A percentile compares a stretch with the other conserved stretches of the same genome.
Evolutionary conservation across 2,329 filamentous ascomycete species (phyloP).

Genomic region (Neofusicoccum sp.): DNA sequence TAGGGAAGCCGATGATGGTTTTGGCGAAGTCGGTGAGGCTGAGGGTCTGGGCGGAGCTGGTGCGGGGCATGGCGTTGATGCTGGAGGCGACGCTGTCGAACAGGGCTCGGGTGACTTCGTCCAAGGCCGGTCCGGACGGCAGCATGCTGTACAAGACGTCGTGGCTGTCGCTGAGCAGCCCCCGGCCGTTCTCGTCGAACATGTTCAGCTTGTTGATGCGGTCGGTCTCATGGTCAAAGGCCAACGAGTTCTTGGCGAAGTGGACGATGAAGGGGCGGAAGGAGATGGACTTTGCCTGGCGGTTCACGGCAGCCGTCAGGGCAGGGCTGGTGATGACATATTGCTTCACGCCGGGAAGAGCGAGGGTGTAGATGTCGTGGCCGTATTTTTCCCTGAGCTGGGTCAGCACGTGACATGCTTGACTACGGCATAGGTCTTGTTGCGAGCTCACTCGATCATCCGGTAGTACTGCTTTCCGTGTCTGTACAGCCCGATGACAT

Average conservation of each 20-base stretch:
- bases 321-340: conserved; percentile 50
- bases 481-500: conserved; percentile 48
- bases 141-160: conserved; percentile 13
- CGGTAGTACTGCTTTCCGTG: conserved; percentile 39
- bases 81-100: neutral
- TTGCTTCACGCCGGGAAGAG: conserved; percentile 47
- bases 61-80: neutral
- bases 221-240: conserved; percentile 32
- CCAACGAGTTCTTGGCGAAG: conserved; percentile 43
- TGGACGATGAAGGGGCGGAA: conserved; percentile 48
- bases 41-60: neutral
- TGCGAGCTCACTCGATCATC: conserved; percentile 41
- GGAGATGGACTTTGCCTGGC: conserved; percentile 43
- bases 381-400: conserved; percentile 25
- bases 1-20: conserved; percentile 27
- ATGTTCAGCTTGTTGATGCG: neutral
- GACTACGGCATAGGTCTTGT: neutral
- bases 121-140: neutral
- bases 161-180: neutral
- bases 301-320: conserved; percentile 44
- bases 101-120: neutral
- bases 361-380: conserved; percentile 47
- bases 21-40: neutral
- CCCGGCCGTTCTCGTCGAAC: neutral
- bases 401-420: neutral